Evolutionary conservation across 2,329 filamentous ascomycete species (phyloP).

Genomic region (Balansia obtecta): DNA sequence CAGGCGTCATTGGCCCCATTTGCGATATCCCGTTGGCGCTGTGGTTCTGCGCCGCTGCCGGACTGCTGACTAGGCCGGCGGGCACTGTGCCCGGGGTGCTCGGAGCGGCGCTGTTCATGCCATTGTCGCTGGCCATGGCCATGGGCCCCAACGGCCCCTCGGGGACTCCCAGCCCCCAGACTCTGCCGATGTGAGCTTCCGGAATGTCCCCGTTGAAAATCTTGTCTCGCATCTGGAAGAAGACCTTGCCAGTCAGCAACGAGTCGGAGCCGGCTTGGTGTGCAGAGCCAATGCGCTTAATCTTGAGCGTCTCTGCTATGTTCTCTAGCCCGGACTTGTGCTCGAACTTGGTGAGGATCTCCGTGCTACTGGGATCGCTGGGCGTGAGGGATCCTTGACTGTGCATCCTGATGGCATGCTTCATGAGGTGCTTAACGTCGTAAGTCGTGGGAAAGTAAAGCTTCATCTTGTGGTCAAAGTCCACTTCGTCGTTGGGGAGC

Average conservation of each 20-base stretch:
- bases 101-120: slow-evolving; percentile 30
- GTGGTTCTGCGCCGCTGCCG: slow-evolving; percentile 36
- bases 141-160: slow-evolving; percentile 31
- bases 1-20: slow-evolving; percentile 66
- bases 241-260: slow-evolving; percentile 83
- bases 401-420: slow-evolving; percentile 65
- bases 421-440: slow-evolving; percentile 96
- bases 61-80: slow-evolving; percentile 31
- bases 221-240: slow-evolving; percentile 82
- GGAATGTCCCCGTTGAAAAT: slow-evolving; percentile 77
- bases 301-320: slow-evolving; percentile 83
- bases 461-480: slow-evolving; percentile 81
- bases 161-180: slow-evolving; percentile 80
- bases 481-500: slow-evolving; percentile 76
- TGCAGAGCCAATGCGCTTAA: slow-evolving; percentile 74
- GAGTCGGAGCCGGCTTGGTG: slow-evolving; percentile 94
- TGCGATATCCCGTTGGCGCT: slow-evolving; percentile 43
- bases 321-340: slow-evolving; percentile 87
- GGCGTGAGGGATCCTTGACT: slow-evolving; percentile 50
- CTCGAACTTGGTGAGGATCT: slow-evolving; percentile 74
- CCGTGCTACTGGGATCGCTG: slow-evolving; percentile 50
- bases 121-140: slow-evolving; percentile 25
- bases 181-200: slow-evolving; percentile 74
- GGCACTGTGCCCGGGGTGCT: slow-evolving; percentile 58
- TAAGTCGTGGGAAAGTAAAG: slow-evolving; percentile 89